These are phyloP conservation scores for Sphaerobolus stellatus DNA, from an alignment of 1,284 basidiomycete species.

Conservation along the genomic window DNA sequence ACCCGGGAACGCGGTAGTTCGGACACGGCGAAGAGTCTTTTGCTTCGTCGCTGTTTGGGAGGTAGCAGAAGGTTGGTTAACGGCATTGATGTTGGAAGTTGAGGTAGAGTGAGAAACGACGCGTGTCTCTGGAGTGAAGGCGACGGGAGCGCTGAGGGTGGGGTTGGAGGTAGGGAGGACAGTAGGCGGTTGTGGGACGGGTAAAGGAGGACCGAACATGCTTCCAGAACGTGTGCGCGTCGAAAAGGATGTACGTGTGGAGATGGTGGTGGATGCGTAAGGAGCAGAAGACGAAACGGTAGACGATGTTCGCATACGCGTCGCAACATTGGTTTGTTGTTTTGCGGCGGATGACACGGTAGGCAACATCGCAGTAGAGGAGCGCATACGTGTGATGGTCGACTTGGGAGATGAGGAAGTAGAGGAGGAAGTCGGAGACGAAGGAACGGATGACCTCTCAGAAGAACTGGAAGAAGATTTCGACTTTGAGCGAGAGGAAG, in stretches of 20 bases:
- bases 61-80: slow-evolving; percentile 1
- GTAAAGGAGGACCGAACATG: too few species aligned
- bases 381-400: too few species aligned
- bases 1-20: slow-evolving; percentile 19
- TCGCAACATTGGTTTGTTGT: slow-evolving; percentile 10
- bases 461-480: background rate
- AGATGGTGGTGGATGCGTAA: too few species aligned
- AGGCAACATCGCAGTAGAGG: slow-evolving; percentile 27
- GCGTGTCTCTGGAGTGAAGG: too few species aligned
- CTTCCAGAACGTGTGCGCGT: too few species aligned
- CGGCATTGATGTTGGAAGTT: slow-evolving; percentile 10
- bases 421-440: background rate
- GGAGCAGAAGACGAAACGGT: slow-evolving; percentile 11
- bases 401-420: background rate
- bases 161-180: too few species aligned
- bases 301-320: slow-evolving; percentile 3
- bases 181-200: too few species aligned
- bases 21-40: slow-evolving; percentile 19
- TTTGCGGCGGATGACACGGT: slow-evolving; percentile 31
- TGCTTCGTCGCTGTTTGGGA: background rate
- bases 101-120: too few species aligned
- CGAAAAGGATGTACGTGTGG: too few species aligned
- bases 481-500: background rate
- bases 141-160: too few species aligned
- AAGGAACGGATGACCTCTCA: background rate